A percentile compares a stretch with the other conserved stretches of the same genome.
Evolutionary conservation across 371 early-diverging fungal species (phyloP).

Genomic region (Umbelopsis sp.): DNA sequence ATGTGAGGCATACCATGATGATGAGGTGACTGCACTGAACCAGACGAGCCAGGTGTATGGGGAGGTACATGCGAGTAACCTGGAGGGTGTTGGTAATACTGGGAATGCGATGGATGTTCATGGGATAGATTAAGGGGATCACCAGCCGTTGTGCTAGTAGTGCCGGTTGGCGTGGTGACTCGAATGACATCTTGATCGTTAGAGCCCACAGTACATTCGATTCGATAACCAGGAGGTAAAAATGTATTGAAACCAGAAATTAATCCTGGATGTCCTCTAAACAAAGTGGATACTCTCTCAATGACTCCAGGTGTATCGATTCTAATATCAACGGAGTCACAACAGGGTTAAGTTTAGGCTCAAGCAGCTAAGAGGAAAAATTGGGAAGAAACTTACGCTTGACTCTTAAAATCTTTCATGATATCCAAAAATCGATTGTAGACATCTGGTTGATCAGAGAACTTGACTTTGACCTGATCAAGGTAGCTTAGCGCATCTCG

Average conservation of each 20-base stretch:
- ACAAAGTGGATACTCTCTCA: conserved; percentile 93
- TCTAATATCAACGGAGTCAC: conserved; percentile 34
- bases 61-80: conserved; percentile 39
- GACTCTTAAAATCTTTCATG: conserved; percentile 99
- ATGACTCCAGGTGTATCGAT: conserved; percentile 99
- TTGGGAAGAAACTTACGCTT: conserved; percentile 58
- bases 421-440: conserved; percentile 98
- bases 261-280: conserved; percentile 90
- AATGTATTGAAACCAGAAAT: conserved; percentile 99
- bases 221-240: conserved; percentile 95
- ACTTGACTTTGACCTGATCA: conserved; percentile 95
- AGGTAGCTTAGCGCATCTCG: conserved; percentile 96
- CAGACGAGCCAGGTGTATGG: conserved; percentile 38
- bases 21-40: conserved; percentile 32
- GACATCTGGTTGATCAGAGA: conserved; percentile 87
- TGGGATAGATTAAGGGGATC: conserved; percentile 41
- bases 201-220: conserved; percentile 84
- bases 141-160: conserved; percentile 59
- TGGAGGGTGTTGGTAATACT: conserved; percentile 36
- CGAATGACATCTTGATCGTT: conserved; percentile 71
- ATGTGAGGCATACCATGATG: conserved; percentile 29
- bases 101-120: conserved; percentile 33
- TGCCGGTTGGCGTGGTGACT: conserved; percentile 89
- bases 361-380: background rate
- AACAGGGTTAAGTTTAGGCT: background rate